phyloP scores from a whole-genome alignment of 331 rosid genomes.

The Quercus lobata region DNA sequence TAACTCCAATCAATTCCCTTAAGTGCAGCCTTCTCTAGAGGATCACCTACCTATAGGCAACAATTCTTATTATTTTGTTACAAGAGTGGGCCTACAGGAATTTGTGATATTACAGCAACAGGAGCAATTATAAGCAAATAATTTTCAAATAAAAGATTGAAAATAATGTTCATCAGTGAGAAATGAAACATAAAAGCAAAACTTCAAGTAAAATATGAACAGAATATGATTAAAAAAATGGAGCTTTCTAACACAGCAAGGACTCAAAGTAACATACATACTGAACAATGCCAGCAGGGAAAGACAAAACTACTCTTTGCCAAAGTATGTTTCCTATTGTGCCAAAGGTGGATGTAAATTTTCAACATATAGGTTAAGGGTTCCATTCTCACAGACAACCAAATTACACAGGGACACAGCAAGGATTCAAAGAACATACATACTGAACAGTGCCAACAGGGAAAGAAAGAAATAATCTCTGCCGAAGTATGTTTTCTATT shows the following conservation, averaged over 20 bases:
- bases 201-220: not conserved
- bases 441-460: not conserved
- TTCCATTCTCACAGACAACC: not conserved
- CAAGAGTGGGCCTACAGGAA: not conserved
- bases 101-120: slow-evolving; percentile 16
- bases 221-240: not conserved
- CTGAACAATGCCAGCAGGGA: not conserved
- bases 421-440: not conserved
- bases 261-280: not conserved
- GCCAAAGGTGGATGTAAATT: not conserved
- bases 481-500: not conserved
- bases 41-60: slow-evolving; percentile 89
- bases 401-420: no score
- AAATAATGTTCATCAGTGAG: not conserved
- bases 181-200: not conserved
- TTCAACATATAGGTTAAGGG: not conserved
- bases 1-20: slow-evolving; percentile 96
- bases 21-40: slow-evolving; percentile 98
- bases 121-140: slow-evolving; percentile 1
- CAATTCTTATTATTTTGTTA: not conserved
- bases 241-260: not conserved
- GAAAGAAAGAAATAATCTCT: not conserved
- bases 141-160: not conserved
- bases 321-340: no score
- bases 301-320: not conserved